Base-by-base conservation (phyloP, 148 eudicot genomes). In the Polygonum maritimum region DNA sequence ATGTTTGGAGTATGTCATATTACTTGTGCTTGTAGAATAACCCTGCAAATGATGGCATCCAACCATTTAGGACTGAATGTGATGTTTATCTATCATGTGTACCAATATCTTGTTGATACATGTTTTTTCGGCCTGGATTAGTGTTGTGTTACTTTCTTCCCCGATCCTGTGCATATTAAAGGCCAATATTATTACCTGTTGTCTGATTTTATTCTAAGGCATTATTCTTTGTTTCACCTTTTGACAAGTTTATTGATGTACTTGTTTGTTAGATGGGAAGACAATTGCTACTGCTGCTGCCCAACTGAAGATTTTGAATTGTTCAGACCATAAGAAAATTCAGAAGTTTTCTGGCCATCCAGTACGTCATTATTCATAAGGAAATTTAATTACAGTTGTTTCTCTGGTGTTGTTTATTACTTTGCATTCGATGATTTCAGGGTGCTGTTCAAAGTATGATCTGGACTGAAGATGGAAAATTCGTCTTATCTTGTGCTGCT, bases 271-370 rank as follows among this genome's bases (percentile, higher is more conserved):
- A 95, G 99, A 91, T 84, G 99, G 99, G 79, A 88, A 86, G 72
- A 79, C 75, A 71, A 75, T 95, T 74, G 96, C 92, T 65, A 92
- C 99, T 69, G 98, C 99, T 75, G 88, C 97, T 79, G 90, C 91
- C 78, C 97, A 89, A 78, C 71, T 95, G 81, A 92, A 91, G 93
- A 84, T 92, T 77, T 88, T 88, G 54, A 82, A 79, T 70, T 82
- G 81, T 79, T 86, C 88, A 45, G 87, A 89, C 78, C 84, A 86
- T 77, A 87, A 82, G 78, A 95, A 91, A 86, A 78, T 92, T 54
- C 99, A 95, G 84, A 95, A 91, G 84, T 95, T 92, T 83, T 88
- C 94, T 31, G 98, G 98, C 35, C 99, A 95, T 81, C 99, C 99
- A 21, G 98, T 95, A 82, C 78, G 98, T 84, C 41, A 63, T 78